Percentiles rank a stretch among this genome's conserved stretches.
Evolutionary conservation across 2,329 filamentous ascomycete species (phyloP).

Genomic region (Ceratocystis smalleyi): DNA sequence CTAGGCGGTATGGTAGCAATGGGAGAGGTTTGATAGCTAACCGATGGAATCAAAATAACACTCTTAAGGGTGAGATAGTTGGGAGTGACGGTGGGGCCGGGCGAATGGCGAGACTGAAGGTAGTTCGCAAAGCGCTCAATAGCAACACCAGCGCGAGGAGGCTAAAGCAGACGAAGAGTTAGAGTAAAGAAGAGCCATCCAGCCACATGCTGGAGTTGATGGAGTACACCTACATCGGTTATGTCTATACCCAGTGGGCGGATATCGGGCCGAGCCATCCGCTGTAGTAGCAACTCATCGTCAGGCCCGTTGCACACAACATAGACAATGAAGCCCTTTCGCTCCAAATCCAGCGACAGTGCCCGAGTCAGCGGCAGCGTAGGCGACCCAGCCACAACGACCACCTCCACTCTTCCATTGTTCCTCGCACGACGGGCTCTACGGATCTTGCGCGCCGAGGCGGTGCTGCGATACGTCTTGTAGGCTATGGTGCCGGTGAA

Average conservation of each 20-base stretch:
- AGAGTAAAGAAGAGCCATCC: neutral
- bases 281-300: constrained; percentile 65
- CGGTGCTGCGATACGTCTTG: constrained; percentile 33
- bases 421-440: constrained; percentile 61
- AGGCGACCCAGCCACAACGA: constrained; percentile 77
- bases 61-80: constrained; percentile 65
- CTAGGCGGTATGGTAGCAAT: constrained; percentile 74
- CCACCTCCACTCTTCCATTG: constrained; percentile 73
- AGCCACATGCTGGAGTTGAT: too few relatives aligned
- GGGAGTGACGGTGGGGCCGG: constrained; percentile 58
- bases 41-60: constrained; percentile 67
- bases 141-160: constrained; percentile 49
- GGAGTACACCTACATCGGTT: constrained; percentile 45
- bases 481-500: constrained; percentile 52
- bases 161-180: constrained; percentile 31
- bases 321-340: constrained; percentile 85
- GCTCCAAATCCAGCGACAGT: constrained; percentile 71
- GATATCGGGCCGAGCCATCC: constrained; percentile 66
- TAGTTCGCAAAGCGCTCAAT: constrained; percentile 57
- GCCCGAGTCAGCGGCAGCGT: constrained; percentile 71
- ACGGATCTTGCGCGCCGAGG: constrained; percentile 50
- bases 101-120: constrained; percentile 58
- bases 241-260: constrained; percentile 70
- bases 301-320: constrained; percentile 73
- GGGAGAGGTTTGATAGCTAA: constrained; percentile 65